Evolutionary conservation across 2,329 filamentous ascomycete genomes (phyloP), one percentile per base, ranked within the genome.

Genomic region (Ophiosphaerella herpotricha): DNA sequence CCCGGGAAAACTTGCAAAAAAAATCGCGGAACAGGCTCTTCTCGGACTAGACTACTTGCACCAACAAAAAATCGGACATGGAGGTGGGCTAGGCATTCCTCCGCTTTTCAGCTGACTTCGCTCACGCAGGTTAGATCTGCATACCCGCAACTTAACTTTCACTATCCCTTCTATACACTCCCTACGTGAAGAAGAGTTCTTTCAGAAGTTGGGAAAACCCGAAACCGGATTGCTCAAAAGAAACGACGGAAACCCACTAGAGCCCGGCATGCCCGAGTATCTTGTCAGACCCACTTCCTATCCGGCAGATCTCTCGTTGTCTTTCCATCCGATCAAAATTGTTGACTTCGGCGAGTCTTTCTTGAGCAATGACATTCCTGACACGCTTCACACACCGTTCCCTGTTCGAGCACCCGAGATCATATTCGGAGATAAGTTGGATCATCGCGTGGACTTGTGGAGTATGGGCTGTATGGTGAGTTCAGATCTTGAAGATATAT

Each of bases 341-440:
- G 14, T 75, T 9, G 72, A 77, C 48, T 75, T 75, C 46, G 72
- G 74, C 1, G 60, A 75, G 56, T 73, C 73, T 35, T 76, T 76
- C 46, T 50, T 50, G 9, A 36, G 3, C 9, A 16, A 55, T 11
- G 46, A 61, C 2, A 6, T 23, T 14, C 70, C 72, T 45, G 13
- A 57, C 33, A 61, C 52, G 5, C 60, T 76, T 8, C 58, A 72
- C 37, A 75, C 68, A 23, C 75, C 71, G 9, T 48, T 75, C 35
- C 2, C 47, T 45, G 35, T 76, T 43, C 66, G 69, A 9, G 66
- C 74, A 37, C 74, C 74, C 0, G 74, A 77, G 56, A 52, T 73
- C 42, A 64, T 77, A 18, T 75, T 77, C 44, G 37, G 58, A 39
- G 71, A 76, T 23, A 46, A 41, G 9, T 46, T 72, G 39, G 67